Base-by-base conservation (phyloP, 768 basidiomycete genomes). In the Udeniomyces megalosporus region DNA sequence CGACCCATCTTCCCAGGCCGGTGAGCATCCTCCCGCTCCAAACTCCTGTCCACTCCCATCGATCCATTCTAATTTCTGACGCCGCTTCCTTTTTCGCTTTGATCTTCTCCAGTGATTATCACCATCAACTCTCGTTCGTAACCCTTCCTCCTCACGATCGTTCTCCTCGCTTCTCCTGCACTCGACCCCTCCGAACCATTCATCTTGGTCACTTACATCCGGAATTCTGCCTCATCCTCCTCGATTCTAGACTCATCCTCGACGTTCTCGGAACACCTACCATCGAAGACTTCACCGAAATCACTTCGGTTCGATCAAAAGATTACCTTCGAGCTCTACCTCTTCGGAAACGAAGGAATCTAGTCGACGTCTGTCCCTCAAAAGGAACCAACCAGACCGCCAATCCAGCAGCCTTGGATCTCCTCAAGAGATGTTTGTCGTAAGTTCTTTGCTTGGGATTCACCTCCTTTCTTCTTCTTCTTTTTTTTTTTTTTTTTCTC, bases 191-290 rank as follows among this genome's bases (percentile, higher is more conserved):
- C n/a, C n/a, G n/a, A n/a, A n/a, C n/a, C n/a, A n/a, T n/a, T n/a
- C n/a, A n/a, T n/a, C n/a, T n/a, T n/a, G n/a, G n/a, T n/a, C n/a
- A n/a, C n/a, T n/a, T n/a, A n/a, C n/a, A n/a, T n/a, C n/a, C n/a
- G n/a, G n/a, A n/a, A n/a, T n/a, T n/a, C n/a, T n/a, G n/a, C n/a
- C n/a, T n/a, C 38, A 8, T 42, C 38, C 38, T 17, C 17, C 38
- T 42, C 38, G 10, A 8, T 42, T 42, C 17, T 42, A 42, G 38
- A 8, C 81, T 96, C 61, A 99, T 97, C 71, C 81, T 97, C 69
- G 92, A 97, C 69, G 88, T 96, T 32, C 83, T 99, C 49, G 95
- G 95, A 26, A 97, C 95, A 34, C 95, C 95, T 2, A 88, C 90
- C 2, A 78, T 97, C 60, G 95, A 99, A 67, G 95, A 97, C 70